Base-by-base conservation (phyloP, 371 early-diverging fungal species). In the Capillidium rhysosporum region DNA sequence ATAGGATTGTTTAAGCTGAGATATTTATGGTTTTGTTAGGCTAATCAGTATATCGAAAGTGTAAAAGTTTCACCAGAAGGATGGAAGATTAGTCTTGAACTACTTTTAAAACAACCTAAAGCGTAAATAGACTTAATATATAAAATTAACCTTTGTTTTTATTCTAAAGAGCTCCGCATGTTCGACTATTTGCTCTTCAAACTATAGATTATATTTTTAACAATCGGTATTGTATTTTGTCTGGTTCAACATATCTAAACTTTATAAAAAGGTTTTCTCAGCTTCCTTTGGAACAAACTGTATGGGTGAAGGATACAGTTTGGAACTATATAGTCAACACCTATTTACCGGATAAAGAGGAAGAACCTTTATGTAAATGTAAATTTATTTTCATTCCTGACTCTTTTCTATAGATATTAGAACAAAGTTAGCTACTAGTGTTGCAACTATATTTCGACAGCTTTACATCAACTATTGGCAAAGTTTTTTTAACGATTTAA, bases 401-500 rank as follows among this genome's bases (percentile, higher is more conserved):
- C n/a, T n/a, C n/a, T n/a, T n/a, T 34, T 34, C 12, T 34, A 34
- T 7, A 79, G 79, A 77, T 67, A 72, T 92, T 51, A 72, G 77
- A 56, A 95, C 92, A 68, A 92, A 89, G 61, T 77, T 87, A 43
- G 82, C 83, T 18, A 88, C 84, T 59, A 72, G 83, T 16, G 58
- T 93, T 18, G 83, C 89, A 2, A 61, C 84, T 18, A 64, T 91
- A n/a, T 89, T 90, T 63, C 67, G 77, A 9, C 71, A 77, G 51
- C 77, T 82, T 59, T 95, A 89, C 63, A 85, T 83, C 20, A 71
- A 72, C 16, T 63, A 66, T 25, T 95, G 96, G 96, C 79, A 82
- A 1, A 68, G 72, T 10, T 92, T 95, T 61, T 87, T 92, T 54
- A 76, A 81, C 40, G 90, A 92, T 52, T 69, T 92, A 59, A 67